Percentiles rank a stretch among this genome's conserved stretches.
phyloP scores from a whole-genome alignment of 1,139 yeast genomes.

The Yamadazyma pseudoaaseri region DNA sequence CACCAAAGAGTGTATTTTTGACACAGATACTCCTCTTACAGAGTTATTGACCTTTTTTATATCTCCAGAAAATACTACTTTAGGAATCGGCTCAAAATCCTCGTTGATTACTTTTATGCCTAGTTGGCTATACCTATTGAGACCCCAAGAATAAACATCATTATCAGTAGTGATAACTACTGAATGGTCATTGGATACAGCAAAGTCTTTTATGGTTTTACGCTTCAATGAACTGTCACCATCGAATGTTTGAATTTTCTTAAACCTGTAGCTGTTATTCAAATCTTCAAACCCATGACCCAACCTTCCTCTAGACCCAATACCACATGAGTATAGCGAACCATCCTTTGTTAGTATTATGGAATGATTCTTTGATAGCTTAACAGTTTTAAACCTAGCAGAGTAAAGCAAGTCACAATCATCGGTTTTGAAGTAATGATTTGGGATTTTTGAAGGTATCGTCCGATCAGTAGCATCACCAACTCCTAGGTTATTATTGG shows the following conservation, averaged over 20 bases:
- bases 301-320: conserved; percentile 68
- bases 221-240: conserved; percentile 12
- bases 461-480: conserved; percentile 64
- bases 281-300: conserved; percentile 50
- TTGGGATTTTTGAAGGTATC: conserved; percentile 29
- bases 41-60: conserved; percentile 28
- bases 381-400: conserved; percentile 46
- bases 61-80: conserved; percentile 46
- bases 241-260: conserved; percentile 27
- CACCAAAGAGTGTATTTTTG: conserved; percentile 71
- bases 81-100: conserved; percentile 47
- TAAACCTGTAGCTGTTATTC: conserved; percentile 37
- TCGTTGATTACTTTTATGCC: conserved; percentile 28
- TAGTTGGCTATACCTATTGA: conserved; percentile 62
- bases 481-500: conserved; percentile 64
- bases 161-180: conserved; percentile 51
- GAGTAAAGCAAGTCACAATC: conserved; percentile 13
- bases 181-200: conserved; percentile 68
- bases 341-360: conserved; percentile 57
- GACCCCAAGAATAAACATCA: conserved; percentile 75
- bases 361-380: conserved; percentile 67
- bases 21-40: conserved; percentile 60
- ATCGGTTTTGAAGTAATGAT: conserved; percentile 18
- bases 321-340: conserved; percentile 60
- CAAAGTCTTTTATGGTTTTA: conserved; percentile 37